Base-by-base conservation (phyloP, 441 rosid species). In the Jatropha multifida region DNA sequence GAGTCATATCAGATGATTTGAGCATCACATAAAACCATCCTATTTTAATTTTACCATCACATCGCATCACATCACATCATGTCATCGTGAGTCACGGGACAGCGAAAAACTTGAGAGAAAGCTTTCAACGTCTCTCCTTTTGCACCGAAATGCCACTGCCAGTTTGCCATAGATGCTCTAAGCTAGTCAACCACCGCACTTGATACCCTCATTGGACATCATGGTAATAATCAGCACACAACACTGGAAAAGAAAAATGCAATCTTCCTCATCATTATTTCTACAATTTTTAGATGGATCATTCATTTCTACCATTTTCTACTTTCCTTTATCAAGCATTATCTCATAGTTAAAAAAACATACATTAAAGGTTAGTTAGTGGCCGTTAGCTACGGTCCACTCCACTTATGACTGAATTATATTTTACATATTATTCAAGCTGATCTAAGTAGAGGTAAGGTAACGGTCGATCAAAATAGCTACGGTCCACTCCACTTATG, bases 91-190 rank as follows among this genome's bases (percentile, higher is more conserved):
- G 1, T n/a, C 37, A 58, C 14, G 5, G 27, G 9, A 48, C 9
- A 48, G 14, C 10, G 12, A 4, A 48, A 48, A 32, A 32, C 32
- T 32, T 32, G 32, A 32, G 0, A 32, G 32, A 32, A 32, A 32
- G 32, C 32, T 32, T 32, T 32, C 2, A 32, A 32, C 32, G 32
- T 32, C 32, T 32, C 32, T 11, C 5, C 41, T 54, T 51, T 68
- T 68, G 72, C 72, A 68, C 72, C 72, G 72, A 68, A 68, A 68
- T 26, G 59, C 54, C 54, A 12, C 14, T 18, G 32, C 32, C 32
- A 1, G 32, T 32, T 32, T 32, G 32, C 32, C 32, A 32, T 32
- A 12, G 2, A 55, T 14, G 71, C 56, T 26, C 23, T 10, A 1
- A 32, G 32, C 32, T 2, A 68, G 58, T 49, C 71, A 68, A 27